Conservation (phyloP, 257 asterid species). For the Ophiorrhiza pumila region DNA sequence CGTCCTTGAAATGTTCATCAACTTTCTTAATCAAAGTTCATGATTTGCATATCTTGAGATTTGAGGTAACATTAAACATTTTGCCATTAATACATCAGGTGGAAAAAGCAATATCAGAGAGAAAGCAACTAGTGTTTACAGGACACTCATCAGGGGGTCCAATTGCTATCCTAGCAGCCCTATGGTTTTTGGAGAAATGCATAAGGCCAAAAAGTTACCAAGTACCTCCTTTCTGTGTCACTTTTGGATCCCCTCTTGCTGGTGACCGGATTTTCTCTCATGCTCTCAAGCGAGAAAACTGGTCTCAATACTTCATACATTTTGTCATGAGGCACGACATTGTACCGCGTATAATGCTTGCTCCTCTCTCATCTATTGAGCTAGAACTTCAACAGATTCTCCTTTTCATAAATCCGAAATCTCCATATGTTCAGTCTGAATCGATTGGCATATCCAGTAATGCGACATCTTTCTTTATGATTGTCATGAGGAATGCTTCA, state of each 20-base stretch:
- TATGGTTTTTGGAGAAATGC: conserved; percentile 78
- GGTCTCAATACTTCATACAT: conserved; percentile 63
- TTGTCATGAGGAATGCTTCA: conserved; percentile 56
- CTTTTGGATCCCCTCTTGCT: conserved; percentile 76
- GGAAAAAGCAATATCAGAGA: conserved; percentile 54
- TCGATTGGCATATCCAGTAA: conserved; percentile 18
- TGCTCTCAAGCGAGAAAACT: conserved; percentile 69
- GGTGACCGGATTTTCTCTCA: conserved; percentile 65
- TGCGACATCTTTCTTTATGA: conserved; percentile 39
- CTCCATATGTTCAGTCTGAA: conserved; percentile 28
- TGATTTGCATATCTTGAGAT: neutral
- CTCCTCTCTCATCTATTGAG: conserved; percentile 58
- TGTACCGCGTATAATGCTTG: conserved; percentile 69
- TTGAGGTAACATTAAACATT: neutral
- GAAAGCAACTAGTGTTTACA: conserved; percentile 63
- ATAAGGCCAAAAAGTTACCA: conserved; percentile 23
- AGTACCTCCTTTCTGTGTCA: conserved; percentile 51
- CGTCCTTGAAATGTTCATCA: neutral
- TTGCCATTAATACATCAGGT: conserved; percentile 48
- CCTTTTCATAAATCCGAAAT: conserved; percentile 42
- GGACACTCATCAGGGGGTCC: conserved; percentile 90
- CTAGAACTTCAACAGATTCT: conserved; percentile 43
- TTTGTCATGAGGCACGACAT: conserved; percentile 64
- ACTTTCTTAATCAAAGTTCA: neutral
- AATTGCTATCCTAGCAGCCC: conserved; percentile 59